These are phyloP conservation scores for Aegilops umbellulata DNA, from an alignment of 176 grass and related monocot species.

Conservation along the genomic window DNA sequence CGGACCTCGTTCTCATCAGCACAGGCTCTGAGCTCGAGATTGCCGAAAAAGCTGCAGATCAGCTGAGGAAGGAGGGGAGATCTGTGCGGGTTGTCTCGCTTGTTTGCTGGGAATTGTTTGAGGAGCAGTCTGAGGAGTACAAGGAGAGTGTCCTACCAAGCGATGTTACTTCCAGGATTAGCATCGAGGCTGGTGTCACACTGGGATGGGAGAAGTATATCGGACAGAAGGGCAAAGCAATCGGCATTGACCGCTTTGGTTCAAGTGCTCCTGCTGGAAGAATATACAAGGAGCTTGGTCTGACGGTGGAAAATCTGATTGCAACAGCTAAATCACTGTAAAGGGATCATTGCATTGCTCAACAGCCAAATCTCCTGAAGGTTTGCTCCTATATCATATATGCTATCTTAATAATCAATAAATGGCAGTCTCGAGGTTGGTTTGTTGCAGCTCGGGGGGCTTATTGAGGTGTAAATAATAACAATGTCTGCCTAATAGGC, in stretches of 20 bases:
- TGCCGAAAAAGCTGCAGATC: slow-evolving; percentile 39
- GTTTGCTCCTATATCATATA: background rate
- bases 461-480: background rate
- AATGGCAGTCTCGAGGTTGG: background rate
- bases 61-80: slow-evolving; percentile 37
- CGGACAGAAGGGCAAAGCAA: slow-evolving; percentile 43
- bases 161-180: slow-evolving; percentile 46
- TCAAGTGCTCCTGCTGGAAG: slow-evolving; percentile 41
- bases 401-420: background rate
- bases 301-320: slow-evolving; percentile 51
- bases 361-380: background rate
- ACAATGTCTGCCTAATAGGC: background rate
- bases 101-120: slow-evolving; percentile 63
- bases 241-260: slow-evolving; percentile 40
- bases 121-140: slow-evolving; percentile 50
- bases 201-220: slow-evolving; percentile 56
- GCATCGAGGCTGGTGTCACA: slow-evolving; percentile 52
- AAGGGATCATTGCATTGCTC: background rate
- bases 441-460: background rate
- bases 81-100: slow-evolving; percentile 53
- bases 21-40: slow-evolving; percentile 63
- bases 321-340: slow-evolving; percentile 31
- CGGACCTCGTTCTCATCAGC: slow-evolving; percentile 49
- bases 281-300: slow-evolving; percentile 60
- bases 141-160: slow-evolving; percentile 44